Percentiles rank a stretch among this genome's conserved stretches.
phyloP scores from a whole-genome alignment of 1,284 basidiomycete species.

The Prillingera fragicola region DNA sequence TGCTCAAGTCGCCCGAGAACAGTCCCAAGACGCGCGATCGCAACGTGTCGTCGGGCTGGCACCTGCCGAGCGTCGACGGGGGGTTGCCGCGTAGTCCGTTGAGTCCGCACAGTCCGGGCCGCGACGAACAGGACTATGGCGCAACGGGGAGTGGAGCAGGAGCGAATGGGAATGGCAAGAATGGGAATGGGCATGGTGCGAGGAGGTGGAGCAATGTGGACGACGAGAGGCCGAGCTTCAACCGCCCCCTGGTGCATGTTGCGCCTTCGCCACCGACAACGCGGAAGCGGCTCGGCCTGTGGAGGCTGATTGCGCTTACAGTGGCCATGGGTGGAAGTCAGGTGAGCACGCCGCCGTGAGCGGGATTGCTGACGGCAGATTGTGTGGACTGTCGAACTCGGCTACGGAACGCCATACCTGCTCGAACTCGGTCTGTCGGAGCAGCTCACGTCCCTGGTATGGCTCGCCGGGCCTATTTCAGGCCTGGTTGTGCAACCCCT shows the following conservation, averaged over 20 bases:
- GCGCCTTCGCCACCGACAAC: not conserved
- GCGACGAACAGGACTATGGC: too few species aligned
- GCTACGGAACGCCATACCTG: constrained; percentile 91
- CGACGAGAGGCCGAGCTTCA: not conserved
- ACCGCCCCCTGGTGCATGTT: not conserved
- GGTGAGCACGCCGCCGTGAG: constrained; percentile 34
- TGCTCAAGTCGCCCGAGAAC: constrained; percentile 18
- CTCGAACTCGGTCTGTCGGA: constrained; percentile 83
- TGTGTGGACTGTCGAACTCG: constrained; percentile 49
- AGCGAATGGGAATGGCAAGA: too few species aligned
- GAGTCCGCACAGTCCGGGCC: not conserved
- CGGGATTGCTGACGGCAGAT: constrained; percentile 22
- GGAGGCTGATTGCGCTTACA: constrained; percentile 51
- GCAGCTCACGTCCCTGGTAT: constrained; percentile 85
- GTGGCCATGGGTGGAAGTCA: constrained; percentile 69
- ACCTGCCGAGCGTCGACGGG: not conserved
- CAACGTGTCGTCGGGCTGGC: not conserved
- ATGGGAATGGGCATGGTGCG: too few species aligned
- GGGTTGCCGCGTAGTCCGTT: not conserved
- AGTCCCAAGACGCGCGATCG: constrained; percentile 6
- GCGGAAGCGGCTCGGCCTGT: constrained; percentile 12
- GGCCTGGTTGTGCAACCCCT: constrained; percentile 91
- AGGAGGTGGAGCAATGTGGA: too few species aligned
- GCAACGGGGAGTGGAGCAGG: not conserved
- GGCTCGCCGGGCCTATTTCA: constrained; percentile 83